These are phyloP conservation scores for Pestalotiopsis sp. DNA, from an alignment of 2,329 filamentous ascomycete species.

Conservation along the genomic window DNA sequence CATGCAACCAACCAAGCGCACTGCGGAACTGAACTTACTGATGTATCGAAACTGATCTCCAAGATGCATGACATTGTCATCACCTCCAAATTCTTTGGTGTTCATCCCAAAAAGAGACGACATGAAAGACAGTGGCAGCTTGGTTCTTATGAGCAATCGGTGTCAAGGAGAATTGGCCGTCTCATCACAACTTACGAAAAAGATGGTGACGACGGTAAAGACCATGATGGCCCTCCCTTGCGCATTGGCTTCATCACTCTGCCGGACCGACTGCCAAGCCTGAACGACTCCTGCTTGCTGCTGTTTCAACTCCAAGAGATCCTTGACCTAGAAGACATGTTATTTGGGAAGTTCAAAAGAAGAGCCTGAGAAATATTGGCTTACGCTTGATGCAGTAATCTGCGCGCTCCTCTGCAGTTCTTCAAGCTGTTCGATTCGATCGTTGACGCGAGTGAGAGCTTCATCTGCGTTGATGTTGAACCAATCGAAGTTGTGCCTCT, in stretches of 20 bases:
- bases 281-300: slow-evolving; percentile 48
- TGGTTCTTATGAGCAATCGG: no score
- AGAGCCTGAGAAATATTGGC: slow-evolving; percentile 1
- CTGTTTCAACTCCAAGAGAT: slow-evolving; percentile 45
- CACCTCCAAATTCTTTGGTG: slow-evolving; percentile 21
- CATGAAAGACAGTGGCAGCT: slow-evolving; percentile 41
- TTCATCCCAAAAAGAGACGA: slow-evolving; percentile 44
- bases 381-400: slow-evolving; percentile 35
- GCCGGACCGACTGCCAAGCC: slow-evolving; percentile 41
- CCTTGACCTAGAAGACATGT: slow-evolving; percentile 32
- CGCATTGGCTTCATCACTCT: slow-evolving; percentile 40
- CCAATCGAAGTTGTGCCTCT: slow-evolving; percentile 20
- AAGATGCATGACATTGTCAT: slow-evolving; percentile 17
- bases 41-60: slow-evolving; percentile 22
- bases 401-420: slow-evolving; percentile 33
- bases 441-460: slow-evolving; percentile 24
- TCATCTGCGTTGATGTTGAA: slow-evolving; percentile 32
- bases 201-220: slow-evolving; percentile 48
- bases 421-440: slow-evolving; percentile 36
- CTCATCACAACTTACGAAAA: slow-evolving; percentile 38
- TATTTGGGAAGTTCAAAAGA: slow-evolving; percentile 1
- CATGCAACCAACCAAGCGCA: no score
- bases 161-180: no score
- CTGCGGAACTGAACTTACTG: slow-evolving; percentile 21
- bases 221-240: slow-evolving; percentile 48